Percentiles rank a stretch among this genome's conserved stretches.
phyloP scores from a whole-genome alignment of 148 eudicot species.

The Nepenthes mirabilis region DNA sequence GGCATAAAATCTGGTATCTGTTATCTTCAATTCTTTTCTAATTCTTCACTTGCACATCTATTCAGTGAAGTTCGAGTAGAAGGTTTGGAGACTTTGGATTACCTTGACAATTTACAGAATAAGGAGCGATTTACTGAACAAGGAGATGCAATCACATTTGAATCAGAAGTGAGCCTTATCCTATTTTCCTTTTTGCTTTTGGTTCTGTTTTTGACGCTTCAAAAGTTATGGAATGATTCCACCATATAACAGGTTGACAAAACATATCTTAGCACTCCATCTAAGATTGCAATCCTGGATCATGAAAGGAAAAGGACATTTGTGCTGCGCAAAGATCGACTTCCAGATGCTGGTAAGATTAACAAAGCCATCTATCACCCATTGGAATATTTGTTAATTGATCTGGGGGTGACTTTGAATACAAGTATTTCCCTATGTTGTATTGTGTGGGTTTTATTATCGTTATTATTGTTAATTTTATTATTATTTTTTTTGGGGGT shows the following conservation, averaged over 20 bases:
- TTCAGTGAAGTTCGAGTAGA: slow-evolving; percentile 21
- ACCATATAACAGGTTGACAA: slow-evolving; percentile 35
- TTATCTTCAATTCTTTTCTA: no score
- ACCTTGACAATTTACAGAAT: slow-evolving; percentile 16
- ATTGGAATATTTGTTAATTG: no score
- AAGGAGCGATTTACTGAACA: slow-evolving; percentile 28
- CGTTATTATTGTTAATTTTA: no score
- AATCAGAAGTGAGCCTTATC: slow-evolving; percentile 15
- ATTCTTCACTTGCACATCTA: not conserved
- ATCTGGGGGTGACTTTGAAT: no score
- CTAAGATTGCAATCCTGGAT: slow-evolving; percentile 71
- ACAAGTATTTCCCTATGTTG: no score
- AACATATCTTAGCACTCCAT: slow-evolving; percentile 62
- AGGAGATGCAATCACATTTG: slow-evolving; percentile 26
- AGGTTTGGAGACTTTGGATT: slow-evolving; percentile 18
- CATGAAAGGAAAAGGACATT: slow-evolving; percentile 80
- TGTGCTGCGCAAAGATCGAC: slow-evolving; percentile 65
- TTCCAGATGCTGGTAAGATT: slow-evolving; percentile 65
- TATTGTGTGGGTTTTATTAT: no score
- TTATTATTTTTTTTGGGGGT: no score
- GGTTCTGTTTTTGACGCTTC: not conserved
- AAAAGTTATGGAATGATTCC: no score
- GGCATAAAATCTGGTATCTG: no score
- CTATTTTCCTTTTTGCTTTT: not conserved
- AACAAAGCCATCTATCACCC: not conserved